Conservation (phyloP, 177 flowering plant species). For the Vitis hybrid region DNA sequence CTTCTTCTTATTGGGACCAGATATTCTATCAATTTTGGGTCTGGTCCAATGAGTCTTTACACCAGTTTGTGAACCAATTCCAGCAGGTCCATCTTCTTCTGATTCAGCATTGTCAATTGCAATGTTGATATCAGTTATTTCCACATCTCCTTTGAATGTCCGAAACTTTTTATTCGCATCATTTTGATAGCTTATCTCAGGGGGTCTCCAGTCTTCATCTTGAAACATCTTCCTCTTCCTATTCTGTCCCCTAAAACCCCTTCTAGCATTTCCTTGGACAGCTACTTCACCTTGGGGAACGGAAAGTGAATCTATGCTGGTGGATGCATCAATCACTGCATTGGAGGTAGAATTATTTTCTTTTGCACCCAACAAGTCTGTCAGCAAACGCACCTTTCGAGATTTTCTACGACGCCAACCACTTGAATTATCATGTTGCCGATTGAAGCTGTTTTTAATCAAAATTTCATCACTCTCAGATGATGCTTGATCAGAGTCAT, state of each 20-base stretch:
- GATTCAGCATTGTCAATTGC: slow-evolving; percentile 13
- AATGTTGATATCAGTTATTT: slow-evolving; percentile 2
- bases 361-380: slow-evolving; percentile 35
- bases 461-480: slow-evolving; percentile 30
- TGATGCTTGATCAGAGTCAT: slow-evolving; percentile 24
- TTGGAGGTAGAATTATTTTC: slow-evolving; percentile 18
- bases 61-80: slow-evolving; percentile 12
- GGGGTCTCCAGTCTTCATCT: slow-evolving; percentile 32
- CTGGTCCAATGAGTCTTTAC: slow-evolving; percentile 13
- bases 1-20: slow-evolving; percentile 22
- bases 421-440: slow-evolving; percentile 20
- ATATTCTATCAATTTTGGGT: slow-evolving; percentile 8
- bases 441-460: slow-evolving; percentile 16
- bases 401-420: slow-evolving; percentile 29
- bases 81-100: slow-evolving; percentile 17
- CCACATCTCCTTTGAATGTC: slow-evolving; percentile 17
- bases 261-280: slow-evolving; percentile 15
- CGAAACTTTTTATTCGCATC: slow-evolving; percentile 16
- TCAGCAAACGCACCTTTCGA: slow-evolving; percentile 48
- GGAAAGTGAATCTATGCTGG: slow-evolving; percentile 11
- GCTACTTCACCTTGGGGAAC: slow-evolving; percentile 15
- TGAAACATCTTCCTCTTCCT: slow-evolving; percentile 30
- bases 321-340: slow-evolving; percentile 20
- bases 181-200: slow-evolving; percentile 14
- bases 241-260: slow-evolving; percentile 15